These are phyloP conservation scores for Suillus luteus DNA, from an alignment of 768 basidiomycete genomes.

Conservation along the genomic window DNA sequence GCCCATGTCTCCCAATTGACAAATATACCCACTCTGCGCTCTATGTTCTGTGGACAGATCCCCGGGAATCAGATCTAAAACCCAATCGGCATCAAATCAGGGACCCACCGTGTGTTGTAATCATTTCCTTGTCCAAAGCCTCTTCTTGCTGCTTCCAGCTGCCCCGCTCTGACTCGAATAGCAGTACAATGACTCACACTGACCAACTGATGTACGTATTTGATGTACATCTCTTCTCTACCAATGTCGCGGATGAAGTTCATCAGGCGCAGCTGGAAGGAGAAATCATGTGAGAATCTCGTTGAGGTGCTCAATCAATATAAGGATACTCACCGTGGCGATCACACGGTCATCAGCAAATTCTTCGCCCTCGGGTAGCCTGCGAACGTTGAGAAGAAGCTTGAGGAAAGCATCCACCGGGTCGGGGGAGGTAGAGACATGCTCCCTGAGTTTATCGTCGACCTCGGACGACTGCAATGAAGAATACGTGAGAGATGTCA, in stretches of 20 bases:
- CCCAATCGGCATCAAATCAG: background rate
- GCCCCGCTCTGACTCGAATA: too few relatives aligned
- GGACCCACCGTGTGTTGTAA: conserved; percentile 62
- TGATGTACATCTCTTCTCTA: conserved; percentile 91
- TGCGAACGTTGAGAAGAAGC: conserved; percentile 82
- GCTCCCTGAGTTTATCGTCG: conserved; percentile 74
- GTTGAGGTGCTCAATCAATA: background rate
- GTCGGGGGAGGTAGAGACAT: conserved; percentile 83
- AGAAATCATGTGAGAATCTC: conserved; percentile 15
- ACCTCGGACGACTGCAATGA: conserved; percentile 79
- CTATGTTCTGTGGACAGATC: conserved; percentile 86
- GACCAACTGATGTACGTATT: conserved; percentile 94
- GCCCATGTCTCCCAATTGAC: conserved; percentile 37
- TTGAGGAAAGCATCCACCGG: conserved; percentile 93
- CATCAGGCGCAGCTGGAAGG: conserved; percentile 75
- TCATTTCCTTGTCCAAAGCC: conserved; percentile 77
- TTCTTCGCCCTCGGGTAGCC: conserved; percentile 90
- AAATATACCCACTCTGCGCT: too few relatives aligned
- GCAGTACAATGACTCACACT: conserved; percentile 53
- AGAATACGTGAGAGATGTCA: conserved; percentile 89
- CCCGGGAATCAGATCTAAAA: conserved; percentile 34
- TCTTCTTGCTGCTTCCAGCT: conserved; percentile 85
- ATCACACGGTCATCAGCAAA: conserved; percentile 94
- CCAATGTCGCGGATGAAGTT: conserved; percentile 93
- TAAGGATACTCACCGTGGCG: conserved; percentile 63